phyloP scores from a whole-genome alignment of 805 yeast species.

The Saccharomycopsis synnaedendra region DNA sequence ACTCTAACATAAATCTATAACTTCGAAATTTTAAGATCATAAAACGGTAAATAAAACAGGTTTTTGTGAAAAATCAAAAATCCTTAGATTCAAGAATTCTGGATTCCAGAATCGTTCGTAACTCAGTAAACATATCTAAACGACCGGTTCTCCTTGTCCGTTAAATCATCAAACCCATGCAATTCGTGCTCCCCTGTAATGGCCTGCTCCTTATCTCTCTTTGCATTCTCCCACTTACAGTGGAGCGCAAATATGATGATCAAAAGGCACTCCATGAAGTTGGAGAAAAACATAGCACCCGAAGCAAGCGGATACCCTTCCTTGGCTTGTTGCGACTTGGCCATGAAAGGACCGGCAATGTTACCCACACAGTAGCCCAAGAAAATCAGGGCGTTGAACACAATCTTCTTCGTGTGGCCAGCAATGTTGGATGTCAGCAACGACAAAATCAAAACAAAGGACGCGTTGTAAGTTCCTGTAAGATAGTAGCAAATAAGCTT shows the following conservation, averaged over 20 bases:
- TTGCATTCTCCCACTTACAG: constrained; percentile 37
- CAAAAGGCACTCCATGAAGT: constrained; percentile 2
- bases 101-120: constrained; percentile 31
- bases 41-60: too few species aligned
- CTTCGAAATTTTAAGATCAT: too few species aligned
- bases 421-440: constrained; percentile 41
- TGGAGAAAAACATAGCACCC: constrained; percentile 25
- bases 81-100: too few species aligned
- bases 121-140: constrained; percentile 41
- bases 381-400: constrained; percentile 38
- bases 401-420: constrained; percentile 58
- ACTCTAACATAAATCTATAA: too few species aligned
- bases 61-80: too few species aligned
- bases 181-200: constrained; percentile 16
- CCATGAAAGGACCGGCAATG: constrained; percentile 56
- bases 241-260: constrained; percentile 2
- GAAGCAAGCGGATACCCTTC: constrained; percentile 33
- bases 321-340: constrained; percentile 28
- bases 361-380: constrained; percentile 60
- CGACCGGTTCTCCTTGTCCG: constrained; percentile 45
- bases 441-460: constrained; percentile 17
- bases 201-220: constrained; percentile 30
- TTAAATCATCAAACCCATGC: constrained; percentile 42
- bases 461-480: neutral
- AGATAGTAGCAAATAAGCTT: neutral